These are phyloP conservation scores for Elsinoe batatas DNA, from an alignment of 2,329 filamentous ascomycete species.

Conservation along the genomic window DNA sequence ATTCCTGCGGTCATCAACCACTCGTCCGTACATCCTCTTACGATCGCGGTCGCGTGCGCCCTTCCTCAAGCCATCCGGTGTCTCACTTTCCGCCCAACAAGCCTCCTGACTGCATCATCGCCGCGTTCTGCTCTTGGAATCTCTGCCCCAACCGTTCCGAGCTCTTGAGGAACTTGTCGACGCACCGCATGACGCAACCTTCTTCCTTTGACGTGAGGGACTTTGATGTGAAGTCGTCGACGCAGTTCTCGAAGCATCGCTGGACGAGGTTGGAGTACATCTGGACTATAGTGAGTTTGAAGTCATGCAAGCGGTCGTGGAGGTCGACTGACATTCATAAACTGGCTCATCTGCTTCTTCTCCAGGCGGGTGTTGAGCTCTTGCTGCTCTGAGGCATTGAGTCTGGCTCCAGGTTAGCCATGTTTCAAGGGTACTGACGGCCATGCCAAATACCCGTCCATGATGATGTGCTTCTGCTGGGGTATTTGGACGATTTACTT, in stretches of 20 bases:
- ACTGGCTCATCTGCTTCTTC: conserved; percentile 97
- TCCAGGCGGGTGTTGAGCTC: conserved; percentile 92
- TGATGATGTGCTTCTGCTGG: neutral
- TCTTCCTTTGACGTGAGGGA: conserved; percentile 79
- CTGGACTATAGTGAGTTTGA: conserved; percentile 31
- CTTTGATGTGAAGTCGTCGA: conserved; percentile 98
- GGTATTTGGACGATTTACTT: neutral
- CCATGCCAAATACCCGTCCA: conserved; percentile 3
- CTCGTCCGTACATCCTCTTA: neutral
- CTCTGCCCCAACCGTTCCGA: conserved; percentile 83
- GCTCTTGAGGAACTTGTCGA: conserved; percentile 90
- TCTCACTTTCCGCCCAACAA: conserved; percentile 19
- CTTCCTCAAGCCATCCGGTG: neutral
- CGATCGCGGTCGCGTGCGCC: neutral
- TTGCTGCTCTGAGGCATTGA: conserved; percentile 73
- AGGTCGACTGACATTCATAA: conserved; percentile 75
- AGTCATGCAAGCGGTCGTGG: too few species aligned
- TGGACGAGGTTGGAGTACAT: conserved; percentile 68
- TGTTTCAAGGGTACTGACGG: neutral
- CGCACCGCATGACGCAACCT: conserved; percentile 86
- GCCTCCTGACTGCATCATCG: conserved; percentile 53
- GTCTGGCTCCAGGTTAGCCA: conserved; percentile 36
- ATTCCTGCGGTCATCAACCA: neutral
- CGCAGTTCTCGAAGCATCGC: conserved; percentile 91
- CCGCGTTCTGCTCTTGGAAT: conserved; percentile 67